Evolutionary conservation across 2,329 filamentous ascomycete species (phyloP).

Genomic region (Ceratocystis harringtonii): DNA sequence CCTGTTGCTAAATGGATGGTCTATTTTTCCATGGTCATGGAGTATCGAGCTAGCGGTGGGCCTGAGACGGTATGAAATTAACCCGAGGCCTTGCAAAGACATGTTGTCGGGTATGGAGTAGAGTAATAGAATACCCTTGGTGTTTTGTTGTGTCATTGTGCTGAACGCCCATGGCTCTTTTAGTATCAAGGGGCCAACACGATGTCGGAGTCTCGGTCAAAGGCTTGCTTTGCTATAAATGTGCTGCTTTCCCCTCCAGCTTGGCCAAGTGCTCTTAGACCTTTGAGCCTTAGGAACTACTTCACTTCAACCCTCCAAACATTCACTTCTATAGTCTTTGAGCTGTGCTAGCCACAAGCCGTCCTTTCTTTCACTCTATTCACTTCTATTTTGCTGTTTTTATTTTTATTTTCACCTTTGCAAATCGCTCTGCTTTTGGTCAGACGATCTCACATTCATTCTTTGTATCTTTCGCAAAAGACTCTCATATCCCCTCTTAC

Average conservation of each 20-base stretch:
- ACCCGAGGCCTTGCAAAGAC: background rate
- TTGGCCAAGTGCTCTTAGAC: background rate
- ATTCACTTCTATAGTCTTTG: background rate
- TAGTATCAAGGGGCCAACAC: background rate
- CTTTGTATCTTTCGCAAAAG: background rate
- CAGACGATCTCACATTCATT: conserved; percentile 10
- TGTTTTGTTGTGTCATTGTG: background rate
- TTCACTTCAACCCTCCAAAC: conserved; percentile 1
- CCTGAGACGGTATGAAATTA: conserved; percentile 7
- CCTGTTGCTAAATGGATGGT: background rate
- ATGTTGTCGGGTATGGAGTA: background rate
- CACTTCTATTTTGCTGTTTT: background rate
- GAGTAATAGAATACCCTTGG: background rate
- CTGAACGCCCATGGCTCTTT: background rate
- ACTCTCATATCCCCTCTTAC: background rate
- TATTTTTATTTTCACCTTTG: background rate
- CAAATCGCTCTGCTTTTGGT: conserved; percentile 5
- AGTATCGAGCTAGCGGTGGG: background rate
- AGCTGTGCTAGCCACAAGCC: conserved; percentile 13
- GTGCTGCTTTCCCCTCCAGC: background rate
- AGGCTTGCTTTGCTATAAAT: conserved; percentile 1
- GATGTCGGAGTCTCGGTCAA: background rate
- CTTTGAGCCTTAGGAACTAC: conserved; percentile 1
- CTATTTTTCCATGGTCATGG: background rate
- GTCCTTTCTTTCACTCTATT: conserved; percentile 9